phyloP scores from a whole-genome alignment of 2,329 filamentous ascomycete genomes.

The Diplocarpon mali region DNA sequence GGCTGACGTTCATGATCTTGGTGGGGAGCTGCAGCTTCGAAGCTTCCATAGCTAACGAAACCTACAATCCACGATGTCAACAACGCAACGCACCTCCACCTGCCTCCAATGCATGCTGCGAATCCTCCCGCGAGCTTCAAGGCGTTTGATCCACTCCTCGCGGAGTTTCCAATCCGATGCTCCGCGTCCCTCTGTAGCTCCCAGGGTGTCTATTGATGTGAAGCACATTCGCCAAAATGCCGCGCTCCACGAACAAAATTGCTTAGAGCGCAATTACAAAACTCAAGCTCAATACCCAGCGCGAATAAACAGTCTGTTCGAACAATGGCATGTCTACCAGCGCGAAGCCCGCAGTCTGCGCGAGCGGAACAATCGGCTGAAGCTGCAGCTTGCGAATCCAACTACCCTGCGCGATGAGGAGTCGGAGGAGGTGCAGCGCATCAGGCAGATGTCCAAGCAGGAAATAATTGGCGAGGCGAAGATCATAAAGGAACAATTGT shows the following conservation, averaged over 20 bases:
- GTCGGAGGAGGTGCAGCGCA: conserved; percentile 17
- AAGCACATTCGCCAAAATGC: conserved; percentile 84
- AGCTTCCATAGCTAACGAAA: conserved; percentile 6
- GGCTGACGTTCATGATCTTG: neutral
- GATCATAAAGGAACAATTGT: conserved; percentile 50
- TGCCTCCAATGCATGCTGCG: conserved; percentile 20
- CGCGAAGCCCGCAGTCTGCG: conserved; percentile 48
- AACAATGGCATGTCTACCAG: conserved; percentile 50
- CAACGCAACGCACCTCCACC: conserved; percentile 16
- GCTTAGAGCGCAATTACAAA: conserved; percentile 72
- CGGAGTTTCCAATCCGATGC: conserved; percentile 11
- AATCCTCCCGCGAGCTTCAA: conserved; percentile 4
- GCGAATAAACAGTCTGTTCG: conserved; percentile 44
- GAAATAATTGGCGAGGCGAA: conserved; percentile 53
- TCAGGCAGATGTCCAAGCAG: conserved; percentile 32
- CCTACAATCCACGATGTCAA: conserved; percentile 14
- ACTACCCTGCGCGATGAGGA: conserved; percentile 33
- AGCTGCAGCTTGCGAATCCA: conserved; percentile 44
- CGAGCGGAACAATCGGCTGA: conserved; percentile 55
- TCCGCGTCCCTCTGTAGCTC: conserved; percentile 52
- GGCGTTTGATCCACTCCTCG: conserved; percentile 17
- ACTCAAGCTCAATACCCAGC: conserved; percentile 41
- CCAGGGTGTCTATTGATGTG: conserved; percentile 70
- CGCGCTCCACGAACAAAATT: conserved; percentile 71
- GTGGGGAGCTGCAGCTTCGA: neutral